Percentiles rank a stretch among this genome's conserved stretches.
These are phyloP conservation scores for Nothophytophthora sp. DNA, from an alignment of 352 stramenopile species.

Conservation along the genomic window DNA sequence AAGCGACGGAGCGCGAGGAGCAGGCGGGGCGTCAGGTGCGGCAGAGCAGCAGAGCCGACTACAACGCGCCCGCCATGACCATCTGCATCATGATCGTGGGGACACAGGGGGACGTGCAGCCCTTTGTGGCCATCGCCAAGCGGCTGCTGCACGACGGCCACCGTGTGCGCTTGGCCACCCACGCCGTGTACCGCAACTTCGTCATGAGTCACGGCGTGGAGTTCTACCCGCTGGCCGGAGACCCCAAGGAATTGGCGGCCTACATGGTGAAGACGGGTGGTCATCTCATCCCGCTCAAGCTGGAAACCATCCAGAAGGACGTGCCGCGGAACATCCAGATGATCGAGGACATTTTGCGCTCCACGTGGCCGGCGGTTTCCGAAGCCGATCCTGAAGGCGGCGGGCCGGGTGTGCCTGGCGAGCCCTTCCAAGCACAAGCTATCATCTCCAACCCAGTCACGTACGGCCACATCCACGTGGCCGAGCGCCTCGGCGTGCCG, in stretches of 20 bases:
- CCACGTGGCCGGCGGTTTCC: constrained; percentile 88
- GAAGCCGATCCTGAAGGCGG: constrained; percentile 75
- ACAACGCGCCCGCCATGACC: constrained; percentile 48
- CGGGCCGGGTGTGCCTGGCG: constrained; percentile 35
- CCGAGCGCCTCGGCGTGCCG: constrained; percentile 90
- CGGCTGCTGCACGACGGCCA: constrained; percentile 85
- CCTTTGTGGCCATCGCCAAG: constrained; percentile 87
- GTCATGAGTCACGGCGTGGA: constrained; percentile 75
- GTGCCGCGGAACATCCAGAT: constrained; percentile 89
- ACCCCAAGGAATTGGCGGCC: constrained; percentile 74
- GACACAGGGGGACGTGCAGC: constrained; percentile 86
- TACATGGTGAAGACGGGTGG: constrained; percentile 94
- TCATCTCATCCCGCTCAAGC: constrained; percentile 68
- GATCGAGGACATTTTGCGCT: constrained; percentile 89
- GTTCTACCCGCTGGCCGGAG: constrained; percentile 78
- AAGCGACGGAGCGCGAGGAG: constrained; percentile 21
- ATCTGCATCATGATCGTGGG: constrained; percentile 93
- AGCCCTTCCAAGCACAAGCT: constrained; percentile 85
- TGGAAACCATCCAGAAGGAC: constrained; percentile 60
- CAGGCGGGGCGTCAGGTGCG: constrained; percentile 12
- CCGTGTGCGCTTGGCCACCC: constrained; percentile 90
- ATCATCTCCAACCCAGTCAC: constrained; percentile 96
- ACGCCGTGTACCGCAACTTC: constrained; percentile 86
- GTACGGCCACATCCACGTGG: constrained; percentile 93
- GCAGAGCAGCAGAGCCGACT: constrained; percentile 17